Conservation (phyloP, 2,329 filamentous ascomycete genomes). For the Uncinocarpus reesii region DNA sequence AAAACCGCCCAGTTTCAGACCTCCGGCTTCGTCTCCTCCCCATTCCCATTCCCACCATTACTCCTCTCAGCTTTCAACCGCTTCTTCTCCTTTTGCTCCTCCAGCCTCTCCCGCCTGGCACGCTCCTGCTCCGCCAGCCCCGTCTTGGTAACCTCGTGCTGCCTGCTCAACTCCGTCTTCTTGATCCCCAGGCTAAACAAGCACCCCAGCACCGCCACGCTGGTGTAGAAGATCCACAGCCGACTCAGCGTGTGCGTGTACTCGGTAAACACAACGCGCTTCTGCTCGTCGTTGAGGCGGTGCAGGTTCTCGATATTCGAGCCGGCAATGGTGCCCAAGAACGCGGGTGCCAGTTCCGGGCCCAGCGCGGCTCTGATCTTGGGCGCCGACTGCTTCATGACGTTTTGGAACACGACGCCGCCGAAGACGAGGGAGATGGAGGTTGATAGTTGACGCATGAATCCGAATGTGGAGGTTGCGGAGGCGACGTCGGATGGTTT, state of each 20-base stretch:
- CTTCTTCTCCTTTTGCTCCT: constrained; percentile 11
- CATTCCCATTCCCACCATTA: background rate
- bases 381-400: constrained; percentile 20
- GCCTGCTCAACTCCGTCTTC: constrained; percentile 31
- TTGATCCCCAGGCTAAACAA: constrained; percentile 34
- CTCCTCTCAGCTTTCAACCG: constrained; percentile 6
- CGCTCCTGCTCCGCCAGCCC: constrained; percentile 39
- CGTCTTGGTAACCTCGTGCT: constrained; percentile 36
- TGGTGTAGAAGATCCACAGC: constrained; percentile 44
- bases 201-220: constrained; percentile 28
- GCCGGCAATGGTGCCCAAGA: constrained; percentile 15
- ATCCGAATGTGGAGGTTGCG: constrained; percentile 52
- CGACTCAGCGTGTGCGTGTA: constrained; percentile 38
- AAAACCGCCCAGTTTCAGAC: background rate
- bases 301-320: constrained; percentile 30
- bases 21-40: background rate
- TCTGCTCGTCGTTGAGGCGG: constrained; percentile 23
- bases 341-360: constrained; percentile 14
- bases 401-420: constrained; percentile 40
- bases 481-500: constrained; percentile 51
- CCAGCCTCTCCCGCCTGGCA: constrained; percentile 29
- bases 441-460: constrained; percentile 49
- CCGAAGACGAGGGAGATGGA: constrained; percentile 51
- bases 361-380: constrained; percentile 13
- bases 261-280: constrained; percentile 30